Base-by-base conservation (phyloP, 768 basidiomycete species). In the Gymnopilus dilepis region DNA sequence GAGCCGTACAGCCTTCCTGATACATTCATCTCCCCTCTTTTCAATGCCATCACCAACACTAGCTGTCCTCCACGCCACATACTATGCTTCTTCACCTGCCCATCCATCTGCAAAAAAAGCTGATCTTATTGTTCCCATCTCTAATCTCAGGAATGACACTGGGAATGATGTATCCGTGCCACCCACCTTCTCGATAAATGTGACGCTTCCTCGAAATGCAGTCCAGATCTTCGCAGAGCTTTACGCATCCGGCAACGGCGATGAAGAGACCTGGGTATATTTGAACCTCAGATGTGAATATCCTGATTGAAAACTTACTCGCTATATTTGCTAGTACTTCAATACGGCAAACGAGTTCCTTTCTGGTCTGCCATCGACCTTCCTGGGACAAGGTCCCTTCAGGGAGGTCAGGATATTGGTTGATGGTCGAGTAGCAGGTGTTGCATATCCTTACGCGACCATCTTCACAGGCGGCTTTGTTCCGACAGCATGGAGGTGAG, bases 401-500 rank as follows among this genome's bases (percentile, higher is more conserved):
- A 74, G 82, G 21, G 82, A 84, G 71, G 78, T 84, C 6, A 73
- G 82, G 12, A 66, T 84, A 12, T 70, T 80, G 15, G 74, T 84
- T 19, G 83, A 84, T 61, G 79, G 78, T 0, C 70, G 72, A 64
- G 71, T 84, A 4, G 82, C 80, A 6, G 82, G 83, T 11, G 77
- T 75, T 22, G 82, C 76, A 17, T 83, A 82, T 64, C 82, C 83
- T 1, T 84, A 83, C 60, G 73, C 84, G 74, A 83, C 84, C 15
- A 84, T 92, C 41, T 93, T 92, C 68, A 92, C 90, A 0, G 92
- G 92, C 15, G 90, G 90, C 0, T 84, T 91, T 61, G 79, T 84
- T 12, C 91, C 90, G 1, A 77, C 84, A 1, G 80, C 86, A 28
- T 92, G 91, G 91, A 82, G 86, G 87, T 87, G 55, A 37, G 34